Conservation (phyloP, 192 early-diverging fungal genomes). For the Entomortierella chlamydospora region DNA sequence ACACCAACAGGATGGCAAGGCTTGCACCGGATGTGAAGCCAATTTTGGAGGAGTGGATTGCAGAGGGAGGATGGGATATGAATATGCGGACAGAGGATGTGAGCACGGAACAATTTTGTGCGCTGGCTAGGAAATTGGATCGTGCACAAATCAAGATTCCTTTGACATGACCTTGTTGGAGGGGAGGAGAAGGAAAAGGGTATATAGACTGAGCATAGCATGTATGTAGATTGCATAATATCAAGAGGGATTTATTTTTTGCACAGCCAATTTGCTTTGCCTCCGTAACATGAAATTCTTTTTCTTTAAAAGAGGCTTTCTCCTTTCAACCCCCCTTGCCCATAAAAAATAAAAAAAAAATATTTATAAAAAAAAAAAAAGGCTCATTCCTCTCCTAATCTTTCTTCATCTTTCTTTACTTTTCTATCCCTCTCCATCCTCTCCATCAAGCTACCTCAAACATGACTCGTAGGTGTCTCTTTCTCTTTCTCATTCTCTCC, state of each 20-base stretch:
- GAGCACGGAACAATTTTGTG: conserved; percentile 68
- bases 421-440: not conserved
- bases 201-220: no score
- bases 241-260: not conserved
- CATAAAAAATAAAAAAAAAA: no score
- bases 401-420: not conserved
- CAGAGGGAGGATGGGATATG: conserved; percentile 64
- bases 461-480: conserved; percentile 28
- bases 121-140: conserved; percentile 63
- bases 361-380: no score
- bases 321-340: not conserved
- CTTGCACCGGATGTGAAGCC: conserved; percentile 29
- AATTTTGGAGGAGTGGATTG: conserved; percentile 56
- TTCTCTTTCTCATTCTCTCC: not conserved
- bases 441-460: conserved; percentile 6
- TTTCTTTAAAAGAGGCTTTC: not conserved
- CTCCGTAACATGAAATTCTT: not conserved
- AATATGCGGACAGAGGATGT: conserved; percentile 73
- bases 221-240: not conserved
- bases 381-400: not conserved
- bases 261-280: not conserved
- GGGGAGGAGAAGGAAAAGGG: not conserved
- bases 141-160: conserved; percentile 52
- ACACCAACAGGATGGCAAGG: conserved; percentile 56
- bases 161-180: conserved; percentile 3